Conservation (phyloP, 2,329 filamentous ascomycete species). For the Hypoxylon sp. region DNA sequence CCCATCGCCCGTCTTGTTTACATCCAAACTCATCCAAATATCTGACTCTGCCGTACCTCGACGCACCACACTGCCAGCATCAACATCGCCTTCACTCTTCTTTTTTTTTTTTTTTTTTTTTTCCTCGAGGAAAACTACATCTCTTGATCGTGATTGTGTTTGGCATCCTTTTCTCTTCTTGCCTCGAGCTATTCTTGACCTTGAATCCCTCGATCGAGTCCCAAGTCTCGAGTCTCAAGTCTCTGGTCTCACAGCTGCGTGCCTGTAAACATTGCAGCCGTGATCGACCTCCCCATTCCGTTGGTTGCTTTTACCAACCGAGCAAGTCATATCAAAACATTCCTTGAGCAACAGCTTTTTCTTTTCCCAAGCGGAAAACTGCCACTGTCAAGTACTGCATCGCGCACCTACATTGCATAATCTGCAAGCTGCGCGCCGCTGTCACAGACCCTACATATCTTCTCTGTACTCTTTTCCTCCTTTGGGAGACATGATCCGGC, state of each 20-base stretch:
- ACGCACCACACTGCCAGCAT: slow-evolving; percentile 16
- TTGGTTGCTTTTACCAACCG: slow-evolving; percentile 10
- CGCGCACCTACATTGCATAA: slow-evolving; percentile 16
- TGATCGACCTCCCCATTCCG: slow-evolving; percentile 1
- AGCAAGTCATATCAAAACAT: slow-evolving; percentile 17
- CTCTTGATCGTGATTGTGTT: slow-evolving; percentile 6
- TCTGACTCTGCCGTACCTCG: slow-evolving; percentile 18
- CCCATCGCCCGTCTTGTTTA: slow-evolving; percentile 35
- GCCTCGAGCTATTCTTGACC: neutral
- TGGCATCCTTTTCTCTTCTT: slow-evolving; percentile 7
- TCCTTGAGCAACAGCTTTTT: slow-evolving; percentile 14
- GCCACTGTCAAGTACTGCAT: neutral
- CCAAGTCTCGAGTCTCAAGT: neutral
- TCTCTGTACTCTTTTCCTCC: slow-evolving; percentile 27
- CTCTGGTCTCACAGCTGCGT: neutral
- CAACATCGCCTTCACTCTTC: slow-evolving; percentile 18
- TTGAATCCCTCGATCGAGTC: too few species aligned
- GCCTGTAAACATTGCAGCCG: slow-evolving; percentile 26
- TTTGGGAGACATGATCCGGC: slow-evolving; percentile 39
- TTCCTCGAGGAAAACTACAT: slow-evolving; percentile 1
- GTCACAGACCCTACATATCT: slow-evolving; percentile 8
- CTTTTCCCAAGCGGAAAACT: slow-evolving; percentile 2
- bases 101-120: too few species aligned
- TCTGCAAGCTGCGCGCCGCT: slow-evolving; percentile 3
- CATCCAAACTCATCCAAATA: slow-evolving; percentile 30